These are phyloP conservation scores for Rhizopogon vinicolor DNA, from an alignment of 768 basidiomycete species.

Conservation along the genomic window DNA sequence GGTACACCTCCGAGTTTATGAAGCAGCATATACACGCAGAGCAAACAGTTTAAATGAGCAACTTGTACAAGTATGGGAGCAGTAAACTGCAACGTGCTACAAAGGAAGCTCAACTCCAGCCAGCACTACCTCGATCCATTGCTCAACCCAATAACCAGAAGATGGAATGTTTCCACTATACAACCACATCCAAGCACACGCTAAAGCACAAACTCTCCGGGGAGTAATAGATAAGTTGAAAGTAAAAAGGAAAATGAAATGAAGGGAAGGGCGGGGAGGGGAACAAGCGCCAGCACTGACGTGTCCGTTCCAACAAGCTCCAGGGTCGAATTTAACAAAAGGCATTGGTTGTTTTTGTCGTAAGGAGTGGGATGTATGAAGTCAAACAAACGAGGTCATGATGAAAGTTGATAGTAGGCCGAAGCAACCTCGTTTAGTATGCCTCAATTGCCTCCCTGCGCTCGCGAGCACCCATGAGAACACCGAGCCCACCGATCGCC, in stretches of 20 bases:
- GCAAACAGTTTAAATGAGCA: neutral
- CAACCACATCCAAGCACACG: neutral
- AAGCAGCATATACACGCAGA: neutral
- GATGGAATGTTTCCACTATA: neutral
- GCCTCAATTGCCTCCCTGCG: conserved; percentile 71
- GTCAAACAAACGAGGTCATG: conserved; percentile 10
- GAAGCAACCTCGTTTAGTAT: conserved; percentile 37
- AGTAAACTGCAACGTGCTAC: neutral
- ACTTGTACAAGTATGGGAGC: neutral
- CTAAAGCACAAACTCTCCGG: neutral
- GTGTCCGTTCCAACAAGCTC: conserved; percentile 8
- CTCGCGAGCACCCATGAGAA: conserved; percentile 78
- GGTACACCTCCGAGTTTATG: neutral
- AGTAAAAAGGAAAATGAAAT: conserved; percentile 2
- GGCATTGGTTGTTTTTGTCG: neutral
- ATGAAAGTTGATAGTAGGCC: conserved; percentile 5
- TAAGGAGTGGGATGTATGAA: conserved; percentile 16
- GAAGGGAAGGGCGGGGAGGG: conserved; percentile 1
- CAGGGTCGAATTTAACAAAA: neutral
- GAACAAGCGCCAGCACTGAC: conserved; percentile 4
- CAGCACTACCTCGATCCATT: neutral
- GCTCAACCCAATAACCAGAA: neutral
- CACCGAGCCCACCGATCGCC: conserved; percentile 77
- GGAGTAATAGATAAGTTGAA: conserved; percentile 1
- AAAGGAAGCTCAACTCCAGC: neutral